A percentile compares a stretch with the other conserved stretches of the same genome.
These are phyloP conservation scores for Lentinula novae-zelandiae DNA, from an alignment of 1,284 basidiomycete species.

Conservation along the genomic window DNA sequence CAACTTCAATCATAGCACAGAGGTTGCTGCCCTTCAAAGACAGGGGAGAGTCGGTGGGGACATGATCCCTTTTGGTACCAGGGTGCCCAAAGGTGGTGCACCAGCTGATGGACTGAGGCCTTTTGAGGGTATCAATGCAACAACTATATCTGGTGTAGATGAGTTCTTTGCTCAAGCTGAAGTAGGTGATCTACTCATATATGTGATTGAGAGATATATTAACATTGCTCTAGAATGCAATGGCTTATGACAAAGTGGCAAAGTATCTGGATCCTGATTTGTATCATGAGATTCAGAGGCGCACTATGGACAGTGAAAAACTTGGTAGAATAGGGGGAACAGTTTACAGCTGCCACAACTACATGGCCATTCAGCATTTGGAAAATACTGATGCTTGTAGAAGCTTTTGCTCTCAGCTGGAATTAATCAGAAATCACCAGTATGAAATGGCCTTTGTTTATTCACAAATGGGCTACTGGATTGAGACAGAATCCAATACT, in stretches of 20 bases:
- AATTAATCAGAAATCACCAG: not conserved
- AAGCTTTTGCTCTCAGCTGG: too few species aligned
- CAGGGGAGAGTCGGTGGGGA: not conserved
- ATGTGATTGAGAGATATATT: not conserved
- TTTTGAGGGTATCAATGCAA: too few species aligned
- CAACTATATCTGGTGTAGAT: not conserved
- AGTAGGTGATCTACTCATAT: not conserved
- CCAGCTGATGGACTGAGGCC: too few species aligned
- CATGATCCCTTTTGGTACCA: too few species aligned
- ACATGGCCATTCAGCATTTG: not conserved
- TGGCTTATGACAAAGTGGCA: not conserved
- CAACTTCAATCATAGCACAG: too few species aligned
- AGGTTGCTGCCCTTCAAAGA: too few species aligned
- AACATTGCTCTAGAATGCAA: not conserved
- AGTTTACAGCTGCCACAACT: not conserved
- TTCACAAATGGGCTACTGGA: not conserved
- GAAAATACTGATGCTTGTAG: not conserved
- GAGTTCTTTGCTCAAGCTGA: not conserved
- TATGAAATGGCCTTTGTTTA: not conserved
- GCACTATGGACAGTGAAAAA: not conserved
- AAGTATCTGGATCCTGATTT: not conserved
- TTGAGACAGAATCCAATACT: not conserved
- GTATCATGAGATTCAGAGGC: not conserved
- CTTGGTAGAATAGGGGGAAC: not conserved
- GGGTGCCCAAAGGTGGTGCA: too few species aligned